Evolutionary conservation across 495 filamentous ascomycete species (phyloP).

Genomic region (Penicillium arizonense): DNA sequence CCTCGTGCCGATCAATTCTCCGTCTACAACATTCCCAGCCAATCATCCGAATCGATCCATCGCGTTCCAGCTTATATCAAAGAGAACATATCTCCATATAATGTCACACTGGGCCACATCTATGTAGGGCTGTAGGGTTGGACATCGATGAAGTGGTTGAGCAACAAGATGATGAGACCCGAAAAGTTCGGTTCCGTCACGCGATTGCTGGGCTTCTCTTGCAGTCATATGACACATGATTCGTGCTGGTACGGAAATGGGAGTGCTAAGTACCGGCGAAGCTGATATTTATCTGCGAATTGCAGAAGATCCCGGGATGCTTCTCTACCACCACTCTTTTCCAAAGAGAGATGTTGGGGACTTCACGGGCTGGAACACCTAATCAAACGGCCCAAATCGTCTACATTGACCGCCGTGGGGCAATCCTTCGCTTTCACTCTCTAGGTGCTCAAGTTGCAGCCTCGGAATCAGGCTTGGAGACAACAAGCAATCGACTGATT

Average conservation of each 20-base stretch:
- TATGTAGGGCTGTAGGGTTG: constrained; percentile 3
- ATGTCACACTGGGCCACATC: constrained; percentile 29
- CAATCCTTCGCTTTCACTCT: constrained; percentile 16
- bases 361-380: constrained; percentile 3
- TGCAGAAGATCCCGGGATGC: constrained; percentile 21
- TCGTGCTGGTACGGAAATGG: constrained; percentile 31
- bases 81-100: constrained; percentile 45
- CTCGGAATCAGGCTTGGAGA: constrained; percentile 8
- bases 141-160: constrained; percentile 22
- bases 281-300: constrained; percentile 9
- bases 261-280: constrained; percentile 40
- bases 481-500: constrained; percentile 11
- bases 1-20: constrained; percentile 42
- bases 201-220: constrained; percentile 26
- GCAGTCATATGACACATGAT: constrained; percentile 43
- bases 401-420: constrained; percentile 16
- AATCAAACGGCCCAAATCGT: constrained; percentile 9
- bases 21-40: constrained; percentile 33
- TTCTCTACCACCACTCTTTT: constrained; percentile 18
- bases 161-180: constrained; percentile 10
- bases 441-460: constrained; percentile 6
- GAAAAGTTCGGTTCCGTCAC: constrained; percentile 8
- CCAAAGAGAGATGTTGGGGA: constrained; percentile 36
- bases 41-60: background rate
- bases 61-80: constrained; percentile 26